phyloP scores from a whole-genome alignment of 1,284 basidiomycete species.

The Ceratobasidium papillatum region DNA sequence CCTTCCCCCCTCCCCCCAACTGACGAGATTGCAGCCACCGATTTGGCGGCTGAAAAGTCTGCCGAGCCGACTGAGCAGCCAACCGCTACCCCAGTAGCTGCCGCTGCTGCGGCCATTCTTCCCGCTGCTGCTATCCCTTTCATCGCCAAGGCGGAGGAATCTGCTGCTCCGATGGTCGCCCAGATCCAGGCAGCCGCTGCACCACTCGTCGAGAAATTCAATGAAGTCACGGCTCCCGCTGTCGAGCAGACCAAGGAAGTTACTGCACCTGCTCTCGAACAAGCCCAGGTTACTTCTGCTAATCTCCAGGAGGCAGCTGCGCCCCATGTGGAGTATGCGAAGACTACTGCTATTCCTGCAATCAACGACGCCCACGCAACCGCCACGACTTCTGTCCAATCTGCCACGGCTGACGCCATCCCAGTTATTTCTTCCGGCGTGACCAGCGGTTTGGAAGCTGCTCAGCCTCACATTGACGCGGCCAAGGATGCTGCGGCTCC shows the following conservation, averaged over 20 bases:
- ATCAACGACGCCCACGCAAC: slow-evolving; percentile 31
- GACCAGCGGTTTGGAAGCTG: slow-evolving; percentile 1
- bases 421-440: slow-evolving; percentile 32
- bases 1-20: slow-evolving; percentile 36
- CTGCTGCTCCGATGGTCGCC: not conserved
- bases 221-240: slow-evolving; percentile 18
- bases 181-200: slow-evolving; percentile 21
- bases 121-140: slow-evolving; percentile 9
- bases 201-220: slow-evolving; percentile 19
- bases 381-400: slow-evolving; percentile 10
- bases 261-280: slow-evolving; percentile 11
- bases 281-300: slow-evolving; percentile 7
- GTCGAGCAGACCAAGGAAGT: slow-evolving; percentile 14
- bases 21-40: slow-evolving; percentile 20
- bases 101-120: slow-evolving; percentile 30
- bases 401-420: slow-evolving; percentile 22
- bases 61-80: slow-evolving; percentile 24
- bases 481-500: slow-evolving; percentile 19
- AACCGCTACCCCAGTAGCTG: slow-evolving; percentile 13
- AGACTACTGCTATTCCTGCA: slow-evolving; percentile 26
- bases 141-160: slow-evolving; percentile 22
- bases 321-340: slow-evolving; percentile 26
- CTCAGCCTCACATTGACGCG: slow-evolving; percentile 19
- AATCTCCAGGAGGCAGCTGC: slow-evolving; percentile 22
- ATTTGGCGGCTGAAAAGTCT: not conserved